Conservation (phyloP, 345 rosid species). For the Gossypium arboreum region DNA sequence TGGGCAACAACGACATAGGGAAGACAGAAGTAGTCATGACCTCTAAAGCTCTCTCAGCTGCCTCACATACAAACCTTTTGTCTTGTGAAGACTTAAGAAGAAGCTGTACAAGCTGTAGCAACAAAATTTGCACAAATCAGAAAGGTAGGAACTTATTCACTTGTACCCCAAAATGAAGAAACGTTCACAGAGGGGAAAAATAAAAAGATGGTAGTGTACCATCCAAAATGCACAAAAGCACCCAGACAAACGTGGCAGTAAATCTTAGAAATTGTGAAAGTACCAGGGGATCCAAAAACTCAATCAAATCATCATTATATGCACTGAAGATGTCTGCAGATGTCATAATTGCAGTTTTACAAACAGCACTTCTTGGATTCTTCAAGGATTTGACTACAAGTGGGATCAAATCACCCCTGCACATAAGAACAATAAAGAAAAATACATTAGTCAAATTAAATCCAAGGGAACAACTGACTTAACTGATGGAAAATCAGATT, state of each 20-base stretch:
- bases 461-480: background rate
- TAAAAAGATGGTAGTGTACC: background rate
- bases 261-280: background rate
- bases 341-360: constrained; percentile 95
- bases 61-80: constrained; percentile 93
- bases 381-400: constrained; percentile 82
- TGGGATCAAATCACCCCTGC: constrained; percentile 68
- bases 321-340: constrained; percentile 74
- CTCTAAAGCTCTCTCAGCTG: constrained; percentile 79
- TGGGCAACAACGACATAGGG: constrained; percentile 54
- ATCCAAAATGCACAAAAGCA: background rate
- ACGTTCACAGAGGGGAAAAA: background rate
- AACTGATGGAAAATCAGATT: background rate
- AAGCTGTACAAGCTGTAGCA: constrained; percentile 76
- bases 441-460: constrained; percentile 2
- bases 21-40: constrained; percentile 72
- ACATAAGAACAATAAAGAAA: constrained; percentile 18
- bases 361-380: constrained; percentile 95
- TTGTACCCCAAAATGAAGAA: background rate
- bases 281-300: constrained; percentile 81
- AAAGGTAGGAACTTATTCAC: constrained; percentile 4
- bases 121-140: constrained; percentile 17
- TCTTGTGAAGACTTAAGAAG: constrained; percentile 95
- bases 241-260: background rate
- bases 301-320: constrained; percentile 59